Percentiles rank a stretch among this genome's conserved stretches.
Conservation (phyloP, 345 rosid species). For the Citrus inodora region DNA sequence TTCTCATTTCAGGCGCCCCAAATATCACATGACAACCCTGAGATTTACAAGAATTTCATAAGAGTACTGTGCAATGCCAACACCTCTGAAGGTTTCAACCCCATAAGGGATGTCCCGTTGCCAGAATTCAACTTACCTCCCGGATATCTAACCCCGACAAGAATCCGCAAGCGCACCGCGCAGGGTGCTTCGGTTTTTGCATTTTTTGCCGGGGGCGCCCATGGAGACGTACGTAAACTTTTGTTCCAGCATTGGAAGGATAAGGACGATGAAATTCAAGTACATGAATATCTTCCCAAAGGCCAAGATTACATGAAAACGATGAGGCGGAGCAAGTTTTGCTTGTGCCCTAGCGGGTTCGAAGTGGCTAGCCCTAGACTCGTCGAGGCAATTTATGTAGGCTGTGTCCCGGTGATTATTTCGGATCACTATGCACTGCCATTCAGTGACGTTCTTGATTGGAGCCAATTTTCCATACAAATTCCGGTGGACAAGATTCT, state of each 20-base stretch:
- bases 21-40: constrained; percentile 40
- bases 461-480: constrained; percentile 45
- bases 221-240: constrained; percentile 46
- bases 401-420: constrained; percentile 59
- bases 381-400: constrained; percentile 42
- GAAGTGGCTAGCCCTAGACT: constrained; percentile 74
- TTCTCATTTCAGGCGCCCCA: constrained; percentile 51
- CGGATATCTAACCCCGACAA: constrained; percentile 18
- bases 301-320: constrained; percentile 32
- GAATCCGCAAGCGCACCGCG: constrained; percentile 12
- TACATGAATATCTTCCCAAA: constrained; percentile 43
- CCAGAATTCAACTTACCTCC: constrained; percentile 42
- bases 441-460: constrained; percentile 58
- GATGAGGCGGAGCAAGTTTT: constrained; percentile 48
- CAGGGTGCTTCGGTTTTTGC: constrained; percentile 45
- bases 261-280: constrained; percentile 50
- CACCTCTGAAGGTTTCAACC: constrained; percentile 59
- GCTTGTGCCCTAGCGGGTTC: constrained; percentile 65
- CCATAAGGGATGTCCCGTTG: constrained; percentile 58
- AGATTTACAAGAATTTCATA: constrained; percentile 47
- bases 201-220: constrained; percentile 67
- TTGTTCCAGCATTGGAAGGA: constrained; percentile 61
- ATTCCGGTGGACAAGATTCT: constrained; percentile 36
- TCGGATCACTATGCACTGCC: constrained; percentile 48
- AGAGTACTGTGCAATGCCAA: constrained; percentile 86